Evolutionary conservation across 2,329 filamentous ascomycete genomes (phyloP).

Genomic region (Neonectria magnoliae): DNA sequence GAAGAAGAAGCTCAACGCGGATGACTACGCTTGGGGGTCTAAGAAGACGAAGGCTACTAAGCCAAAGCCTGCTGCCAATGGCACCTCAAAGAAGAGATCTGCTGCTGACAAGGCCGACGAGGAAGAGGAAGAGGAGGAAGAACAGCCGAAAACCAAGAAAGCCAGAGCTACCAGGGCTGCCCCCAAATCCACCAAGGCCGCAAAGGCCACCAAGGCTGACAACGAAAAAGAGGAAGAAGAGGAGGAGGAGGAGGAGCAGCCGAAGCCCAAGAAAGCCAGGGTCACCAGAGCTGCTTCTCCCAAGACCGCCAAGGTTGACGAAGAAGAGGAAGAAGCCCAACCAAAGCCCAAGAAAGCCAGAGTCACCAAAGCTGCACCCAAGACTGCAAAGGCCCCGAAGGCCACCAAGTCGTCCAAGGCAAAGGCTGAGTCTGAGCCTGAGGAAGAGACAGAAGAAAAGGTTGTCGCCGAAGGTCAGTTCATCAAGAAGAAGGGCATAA

Average conservation of each 20-base stretch:
- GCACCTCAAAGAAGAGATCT: conserved; percentile 41
- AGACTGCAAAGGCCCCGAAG: conserved; percentile 30
- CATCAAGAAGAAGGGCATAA: conserved; percentile 56
- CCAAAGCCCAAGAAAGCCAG: conserved; percentile 46
- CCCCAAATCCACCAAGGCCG: conserved; percentile 26
- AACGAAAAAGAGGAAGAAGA: conserved; percentile 31
- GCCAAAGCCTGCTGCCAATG: conserved; percentile 32
- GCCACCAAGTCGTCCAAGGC: conserved; percentile 31
- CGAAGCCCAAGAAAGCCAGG: conserved; percentile 43
- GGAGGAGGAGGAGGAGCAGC: conserved; percentile 39
- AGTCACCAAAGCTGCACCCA: conserved; percentile 20
- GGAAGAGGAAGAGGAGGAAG: conserved; percentile 42
- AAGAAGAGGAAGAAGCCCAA: conserved; percentile 35
- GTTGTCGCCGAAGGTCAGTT: conserved; percentile 56
- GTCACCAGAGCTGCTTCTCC: conserved; percentile 26
- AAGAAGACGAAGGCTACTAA: conserved; percentile 40
- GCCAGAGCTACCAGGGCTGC: conserved; percentile 29
- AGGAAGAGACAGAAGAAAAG: conserved; percentile 46
- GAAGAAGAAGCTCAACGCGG: conserved; percentile 36
- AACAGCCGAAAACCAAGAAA: conserved; percentile 45
- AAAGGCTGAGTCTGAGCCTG: conserved; percentile 35
- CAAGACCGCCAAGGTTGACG: conserved; percentile 37
- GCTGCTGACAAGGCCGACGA: conserved; percentile 32
- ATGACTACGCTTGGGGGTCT: conserved; percentile 43
- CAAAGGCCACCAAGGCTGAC: conserved; percentile 33